Conservation (phyloP, 768 basidiomycete genomes). For the Rhodotorula paludigena region DNA sequence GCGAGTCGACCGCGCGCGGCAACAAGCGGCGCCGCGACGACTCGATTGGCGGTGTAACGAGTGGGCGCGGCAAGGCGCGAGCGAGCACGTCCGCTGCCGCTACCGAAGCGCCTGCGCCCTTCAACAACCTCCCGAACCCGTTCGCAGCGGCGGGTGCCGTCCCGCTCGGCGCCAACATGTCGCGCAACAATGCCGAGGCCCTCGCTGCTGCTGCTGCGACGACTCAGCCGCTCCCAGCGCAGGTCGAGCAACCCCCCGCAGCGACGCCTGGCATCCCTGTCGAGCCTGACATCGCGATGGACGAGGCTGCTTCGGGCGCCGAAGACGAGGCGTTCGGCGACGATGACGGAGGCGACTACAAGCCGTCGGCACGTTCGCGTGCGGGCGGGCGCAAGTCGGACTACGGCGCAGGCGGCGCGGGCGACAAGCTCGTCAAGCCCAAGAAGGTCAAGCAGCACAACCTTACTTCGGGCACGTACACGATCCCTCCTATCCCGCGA, state of each 20-base stretch:
- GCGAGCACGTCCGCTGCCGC: neutral
- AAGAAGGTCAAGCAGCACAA: constrained; percentile 76
- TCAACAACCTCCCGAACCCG: constrained; percentile 34
- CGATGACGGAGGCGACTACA: constrained; percentile 47
- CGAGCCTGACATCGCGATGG: constrained; percentile 53
- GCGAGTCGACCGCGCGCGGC: neutral
- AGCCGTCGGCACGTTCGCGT: constrained; percentile 36
- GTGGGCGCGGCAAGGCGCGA: neutral
- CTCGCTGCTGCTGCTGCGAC: constrained; percentile 54
- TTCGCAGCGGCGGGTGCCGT: constrained; percentile 26
- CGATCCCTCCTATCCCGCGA: constrained; percentile 72
- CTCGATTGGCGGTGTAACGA: constrained; percentile 1
- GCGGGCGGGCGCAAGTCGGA: constrained; percentile 43
- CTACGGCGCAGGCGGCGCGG: constrained; percentile 32
- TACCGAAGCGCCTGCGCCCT: too few relatives aligned
- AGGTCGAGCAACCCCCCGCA: constrained; percentile 43
- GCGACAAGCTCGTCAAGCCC: constrained; percentile 59
- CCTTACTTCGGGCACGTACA: constrained; percentile 53
- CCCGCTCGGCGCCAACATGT: constrained; percentile 50
- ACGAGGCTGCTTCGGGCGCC: constrained; percentile 43
- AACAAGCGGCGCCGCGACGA: constrained; percentile 20
- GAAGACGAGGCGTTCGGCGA: constrained; percentile 17
- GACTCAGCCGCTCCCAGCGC: constrained; percentile 51
- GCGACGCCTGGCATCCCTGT: constrained; percentile 44
- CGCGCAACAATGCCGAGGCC: constrained; percentile 52